These are phyloP conservation scores for Protomyces macrosporus DNA, from an alignment of 1,139 yeast species.

Conservation along the genomic window DNA sequence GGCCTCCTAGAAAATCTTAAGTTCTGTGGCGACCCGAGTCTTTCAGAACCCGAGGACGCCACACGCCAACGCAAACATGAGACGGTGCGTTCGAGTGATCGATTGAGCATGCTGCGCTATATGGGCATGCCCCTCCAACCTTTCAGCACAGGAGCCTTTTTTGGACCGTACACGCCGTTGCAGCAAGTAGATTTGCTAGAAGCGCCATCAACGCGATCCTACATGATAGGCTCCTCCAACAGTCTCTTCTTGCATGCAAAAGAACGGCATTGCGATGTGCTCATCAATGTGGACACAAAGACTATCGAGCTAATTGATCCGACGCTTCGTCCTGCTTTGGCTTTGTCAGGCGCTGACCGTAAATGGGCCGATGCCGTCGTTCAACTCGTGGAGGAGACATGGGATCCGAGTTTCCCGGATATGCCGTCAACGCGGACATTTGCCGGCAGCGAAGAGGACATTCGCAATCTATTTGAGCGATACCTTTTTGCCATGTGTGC, in stretches of 20 bases:
- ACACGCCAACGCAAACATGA: slow-evolving; percentile 49
- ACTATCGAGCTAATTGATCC: slow-evolving; percentile 48
- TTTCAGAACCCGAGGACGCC: slow-evolving; percentile 54
- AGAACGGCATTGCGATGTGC: slow-evolving; percentile 51
- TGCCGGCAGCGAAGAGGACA: slow-evolving; percentile 82
- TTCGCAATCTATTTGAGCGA: slow-evolving; percentile 83
- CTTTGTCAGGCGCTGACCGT: slow-evolving; percentile 59
- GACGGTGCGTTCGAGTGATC: slow-evolving; percentile 71
- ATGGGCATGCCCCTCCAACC: slow-evolving; percentile 84
- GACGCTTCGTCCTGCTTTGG: slow-evolving; percentile 44
- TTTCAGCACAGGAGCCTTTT: slow-evolving; percentile 79
- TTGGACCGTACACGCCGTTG: slow-evolving; percentile 86
- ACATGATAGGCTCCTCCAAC: slow-evolving; percentile 83
- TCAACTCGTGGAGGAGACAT: slow-evolving; percentile 38
- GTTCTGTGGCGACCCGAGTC: slow-evolving; percentile 72
- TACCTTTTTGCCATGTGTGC: slow-evolving; percentile 72
- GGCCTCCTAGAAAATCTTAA: slow-evolving; percentile 63
- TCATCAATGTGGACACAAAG: slow-evolving; percentile 51
- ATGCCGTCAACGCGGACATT: slow-evolving; percentile 44
- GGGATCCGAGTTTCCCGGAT: slow-evolving; percentile 46
- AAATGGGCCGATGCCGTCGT: slow-evolving; percentile 54
- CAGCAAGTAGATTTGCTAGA: slow-evolving; percentile 78
- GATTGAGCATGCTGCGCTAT: slow-evolving; percentile 69
- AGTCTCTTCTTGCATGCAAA: slow-evolving; percentile 69
- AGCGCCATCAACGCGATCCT: slow-evolving; percentile 55